A percentile compares a stretch with the other conserved stretches of the same genome.
These are phyloP conservation scores for Lophiostoma macrostomum DNA, from an alignment of 495 filamentous ascomycete species.

Conservation along the genomic window DNA sequence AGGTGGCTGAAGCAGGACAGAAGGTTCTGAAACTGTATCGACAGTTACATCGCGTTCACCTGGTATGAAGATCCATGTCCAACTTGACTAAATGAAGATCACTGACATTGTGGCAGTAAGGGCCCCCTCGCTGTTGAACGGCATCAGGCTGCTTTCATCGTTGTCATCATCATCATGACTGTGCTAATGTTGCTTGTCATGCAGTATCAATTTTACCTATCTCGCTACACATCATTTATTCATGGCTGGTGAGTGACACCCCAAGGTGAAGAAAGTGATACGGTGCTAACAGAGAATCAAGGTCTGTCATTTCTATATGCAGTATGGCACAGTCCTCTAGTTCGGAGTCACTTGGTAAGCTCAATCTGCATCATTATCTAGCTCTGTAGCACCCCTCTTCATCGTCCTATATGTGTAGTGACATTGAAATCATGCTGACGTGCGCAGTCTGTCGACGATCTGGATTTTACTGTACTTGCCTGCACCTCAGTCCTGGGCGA, in stretches of 20 bases:
- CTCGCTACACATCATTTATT: conserved; percentile 96
- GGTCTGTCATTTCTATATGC: conserved; percentile 94
- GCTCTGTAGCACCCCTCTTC: neutral
- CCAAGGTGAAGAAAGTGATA: too few species aligned
- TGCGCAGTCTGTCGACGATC: conserved; percentile 79
- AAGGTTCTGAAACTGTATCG: conserved; percentile 88
- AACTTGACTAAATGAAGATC: too few species aligned
- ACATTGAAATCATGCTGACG: too few species aligned
- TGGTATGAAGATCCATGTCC: too few species aligned
- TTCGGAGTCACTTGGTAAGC: conserved; percentile 77
- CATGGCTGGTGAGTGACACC: conserved; percentile 83
- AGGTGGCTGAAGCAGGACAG: conserved; percentile 91
- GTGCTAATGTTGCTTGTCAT: too few species aligned
- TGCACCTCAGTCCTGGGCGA: conserved; percentile 83
- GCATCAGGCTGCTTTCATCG: too few species aligned
- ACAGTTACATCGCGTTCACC: conserved; percentile 77
- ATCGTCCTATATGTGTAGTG: too few species aligned
- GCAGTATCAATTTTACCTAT: conserved; percentile 97
- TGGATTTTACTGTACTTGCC: conserved; percentile 93
- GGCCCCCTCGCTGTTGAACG: too few species aligned
- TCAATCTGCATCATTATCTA: neutral
- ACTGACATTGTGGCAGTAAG: too few species aligned
- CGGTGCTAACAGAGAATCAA: too few species aligned
- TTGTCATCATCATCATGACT: too few species aligned
- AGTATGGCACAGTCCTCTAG: conserved; percentile 91